Evolutionary conservation across 2,329 filamentous ascomycete genomes (phyloP).

Genomic region (Microcera coccophila): DNA sequence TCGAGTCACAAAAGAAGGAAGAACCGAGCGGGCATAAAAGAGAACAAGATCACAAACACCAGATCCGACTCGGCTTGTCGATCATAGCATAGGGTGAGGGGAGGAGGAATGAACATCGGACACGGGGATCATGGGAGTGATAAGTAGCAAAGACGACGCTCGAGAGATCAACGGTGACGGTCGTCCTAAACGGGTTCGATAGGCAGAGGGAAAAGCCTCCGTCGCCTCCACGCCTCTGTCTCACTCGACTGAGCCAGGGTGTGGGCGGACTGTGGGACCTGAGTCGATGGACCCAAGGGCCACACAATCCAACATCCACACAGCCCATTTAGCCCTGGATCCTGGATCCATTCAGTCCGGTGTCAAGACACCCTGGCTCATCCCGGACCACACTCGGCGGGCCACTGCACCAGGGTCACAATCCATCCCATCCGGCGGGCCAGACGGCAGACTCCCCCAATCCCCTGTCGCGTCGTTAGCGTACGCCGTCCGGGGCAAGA

Average conservation of each 20-base stretch:
- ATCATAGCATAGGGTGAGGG: constrained; percentile 41
- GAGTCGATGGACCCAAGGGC: background rate
- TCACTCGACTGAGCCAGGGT: constrained; percentile 42
- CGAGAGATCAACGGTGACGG: constrained; percentile 34
- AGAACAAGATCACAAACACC: constrained; percentile 42
- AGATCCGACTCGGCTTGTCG: constrained; percentile 46
- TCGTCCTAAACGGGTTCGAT: constrained; percentile 27
- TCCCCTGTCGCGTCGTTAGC: constrained; percentile 19
- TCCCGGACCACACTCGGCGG: too few species aligned
- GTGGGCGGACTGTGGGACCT: background rate
- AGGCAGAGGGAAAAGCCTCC: constrained; percentile 28
- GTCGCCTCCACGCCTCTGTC: constrained; percentile 44
- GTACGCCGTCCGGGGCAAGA: constrained; percentile 25
- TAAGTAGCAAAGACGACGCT: constrained; percentile 46
- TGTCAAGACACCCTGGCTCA: too few species aligned
- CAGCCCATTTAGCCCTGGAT: constrained; percentile 11
- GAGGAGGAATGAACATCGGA: constrained; percentile 33
- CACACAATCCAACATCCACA: constrained; percentile 15
- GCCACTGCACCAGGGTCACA: background rate
- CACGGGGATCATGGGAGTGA: constrained; percentile 44
- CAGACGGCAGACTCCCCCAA: constrained; percentile 28
- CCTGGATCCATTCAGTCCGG: background rate
- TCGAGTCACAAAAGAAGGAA: constrained; percentile 48
- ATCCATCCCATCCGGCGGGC: constrained; percentile 20
- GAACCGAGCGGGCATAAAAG: constrained; percentile 48